phyloP scores from a whole-genome alignment of 495 filamentous ascomycete genomes.

The Podospora comata region DNA sequence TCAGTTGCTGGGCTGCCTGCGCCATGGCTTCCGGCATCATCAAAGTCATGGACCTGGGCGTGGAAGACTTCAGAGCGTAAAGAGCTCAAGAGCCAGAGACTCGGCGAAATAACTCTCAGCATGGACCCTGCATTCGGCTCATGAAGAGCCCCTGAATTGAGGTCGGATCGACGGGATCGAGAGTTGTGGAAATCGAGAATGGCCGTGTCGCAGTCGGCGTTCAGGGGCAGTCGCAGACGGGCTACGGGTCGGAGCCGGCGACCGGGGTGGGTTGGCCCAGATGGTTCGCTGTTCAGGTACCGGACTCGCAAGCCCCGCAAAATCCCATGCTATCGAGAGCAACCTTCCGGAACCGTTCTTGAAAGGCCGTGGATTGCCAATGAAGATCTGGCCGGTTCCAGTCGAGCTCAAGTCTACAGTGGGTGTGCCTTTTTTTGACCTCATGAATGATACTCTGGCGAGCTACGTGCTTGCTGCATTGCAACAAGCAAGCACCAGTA shows the following conservation, averaged over 20 bases:
- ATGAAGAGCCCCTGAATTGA: not conserved
- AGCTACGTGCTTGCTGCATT: not conserved
- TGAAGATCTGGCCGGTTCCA: not conserved
- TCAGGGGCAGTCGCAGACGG: not conserved
- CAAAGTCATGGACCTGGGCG: conserved; percentile 46
- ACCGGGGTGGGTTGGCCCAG: not conserved
- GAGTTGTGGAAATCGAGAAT: not conserved
- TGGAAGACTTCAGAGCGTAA: conserved; percentile 13
- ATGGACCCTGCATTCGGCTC: not conserved
- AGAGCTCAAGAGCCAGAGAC: not conserved
- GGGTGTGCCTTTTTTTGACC: not conserved
- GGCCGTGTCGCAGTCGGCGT: not conserved
- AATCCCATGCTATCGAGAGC: not conserved
- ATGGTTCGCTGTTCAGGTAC: not conserved
- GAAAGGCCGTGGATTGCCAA: not conserved
- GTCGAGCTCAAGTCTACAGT: not conserved
- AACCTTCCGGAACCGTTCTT: not conserved
- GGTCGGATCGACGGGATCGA: not conserved
- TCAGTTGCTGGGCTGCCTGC: conserved; percentile 52
- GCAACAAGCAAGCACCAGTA: not conserved
- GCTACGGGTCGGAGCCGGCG: not conserved
- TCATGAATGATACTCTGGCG: not conserved
- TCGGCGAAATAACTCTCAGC: not conserved
- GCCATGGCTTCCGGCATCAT: conserved; percentile 50
- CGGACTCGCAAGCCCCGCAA: not conserved